A percentile compares a stretch with the other conserved stretches of the same genome.
Conservation (phyloP, 192 early-diverging fungal species). For the Entomortierella beljakovae region DNA sequence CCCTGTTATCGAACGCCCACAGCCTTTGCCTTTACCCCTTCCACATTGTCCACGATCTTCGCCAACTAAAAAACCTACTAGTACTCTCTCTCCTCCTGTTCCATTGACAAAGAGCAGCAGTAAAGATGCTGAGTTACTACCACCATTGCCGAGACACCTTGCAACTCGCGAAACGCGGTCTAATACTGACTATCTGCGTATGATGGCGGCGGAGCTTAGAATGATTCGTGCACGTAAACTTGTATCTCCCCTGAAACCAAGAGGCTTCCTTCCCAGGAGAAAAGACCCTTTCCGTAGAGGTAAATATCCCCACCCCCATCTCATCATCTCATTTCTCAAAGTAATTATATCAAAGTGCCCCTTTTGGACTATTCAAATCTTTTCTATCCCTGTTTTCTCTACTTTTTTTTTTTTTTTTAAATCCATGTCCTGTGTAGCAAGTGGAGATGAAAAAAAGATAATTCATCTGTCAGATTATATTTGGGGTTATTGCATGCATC, state of each 20-base stretch:
- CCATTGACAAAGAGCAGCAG: slow-evolving; percentile 14
- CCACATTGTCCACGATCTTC: not conserved
- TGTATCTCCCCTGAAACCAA: slow-evolving; percentile 56
- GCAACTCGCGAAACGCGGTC: slow-evolving; percentile 52
- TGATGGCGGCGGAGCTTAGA: slow-evolving; percentile 61
- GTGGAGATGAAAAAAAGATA: too few species aligned
- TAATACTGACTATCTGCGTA: slow-evolving; percentile 62
- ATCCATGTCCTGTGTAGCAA: too few species aligned
- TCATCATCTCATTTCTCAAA: not conserved
- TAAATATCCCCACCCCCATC: not conserved
- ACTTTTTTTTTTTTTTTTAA: too few species aligned
- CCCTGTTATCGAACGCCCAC: slow-evolving; percentile 36
- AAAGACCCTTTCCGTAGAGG: slow-evolving; percentile 54
- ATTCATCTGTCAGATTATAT: too few species aligned
- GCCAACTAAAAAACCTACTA: not conserved
- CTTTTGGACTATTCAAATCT: too few species aligned
- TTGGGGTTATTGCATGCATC: too few species aligned
- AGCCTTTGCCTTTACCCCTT: slow-evolving; percentile 16
- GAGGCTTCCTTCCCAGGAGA: slow-evolving; percentile 55
- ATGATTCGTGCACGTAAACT: slow-evolving; percentile 65
- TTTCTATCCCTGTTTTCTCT: too few species aligned
- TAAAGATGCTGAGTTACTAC: slow-evolving; percentile 16
- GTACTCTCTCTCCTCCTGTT: slow-evolving; percentile 16
- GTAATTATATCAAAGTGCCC: too few species aligned
- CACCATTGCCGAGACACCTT: slow-evolving; percentile 39